Conservation (phyloP, 345 rosid species). For the Linum lewisii region DNA sequence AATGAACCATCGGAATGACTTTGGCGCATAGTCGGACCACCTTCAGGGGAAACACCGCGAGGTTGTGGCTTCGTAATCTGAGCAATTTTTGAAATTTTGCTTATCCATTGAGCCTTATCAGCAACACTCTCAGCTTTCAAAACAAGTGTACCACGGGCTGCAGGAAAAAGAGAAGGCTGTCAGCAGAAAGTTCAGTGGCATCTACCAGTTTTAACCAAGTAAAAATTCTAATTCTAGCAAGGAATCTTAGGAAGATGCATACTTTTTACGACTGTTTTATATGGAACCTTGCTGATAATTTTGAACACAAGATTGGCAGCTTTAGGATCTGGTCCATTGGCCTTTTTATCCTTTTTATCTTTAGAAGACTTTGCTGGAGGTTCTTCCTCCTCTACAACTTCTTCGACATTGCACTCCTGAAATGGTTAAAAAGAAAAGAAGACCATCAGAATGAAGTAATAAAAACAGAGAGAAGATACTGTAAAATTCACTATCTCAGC, state of each 20-base stretch:
- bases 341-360: constrained; percentile 46
- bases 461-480: not conserved
- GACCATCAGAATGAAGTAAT: not conserved
- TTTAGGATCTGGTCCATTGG: constrained; percentile 69
- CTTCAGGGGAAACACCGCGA: constrained; percentile 26
- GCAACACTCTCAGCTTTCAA: constrained; percentile 82
- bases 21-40: constrained; percentile 52
- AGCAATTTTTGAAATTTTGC: constrained; percentile 57
- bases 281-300: constrained; percentile 81
- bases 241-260: constrained; percentile 1
- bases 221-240: not conserved
- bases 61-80: constrained; percentile 65
- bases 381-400: constrained; percentile 67
- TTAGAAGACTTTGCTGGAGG: constrained; percentile 63
- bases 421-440: not conserved
- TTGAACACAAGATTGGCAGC: constrained; percentile 61
- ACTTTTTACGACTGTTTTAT: constrained; percentile 95
- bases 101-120: constrained; percentile 85
- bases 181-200: not conserved
- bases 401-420: constrained; percentile 91
- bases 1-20: constrained; percentile 98
- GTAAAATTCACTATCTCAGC: not conserved
- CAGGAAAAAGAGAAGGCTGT: constrained; percentile 13
- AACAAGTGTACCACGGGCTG: constrained; percentile 83
- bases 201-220: constrained; percentile 2